Conservation (phyloP, 768 basidiomycete species). For the Paxillus ammoniavirescens region DNA sequence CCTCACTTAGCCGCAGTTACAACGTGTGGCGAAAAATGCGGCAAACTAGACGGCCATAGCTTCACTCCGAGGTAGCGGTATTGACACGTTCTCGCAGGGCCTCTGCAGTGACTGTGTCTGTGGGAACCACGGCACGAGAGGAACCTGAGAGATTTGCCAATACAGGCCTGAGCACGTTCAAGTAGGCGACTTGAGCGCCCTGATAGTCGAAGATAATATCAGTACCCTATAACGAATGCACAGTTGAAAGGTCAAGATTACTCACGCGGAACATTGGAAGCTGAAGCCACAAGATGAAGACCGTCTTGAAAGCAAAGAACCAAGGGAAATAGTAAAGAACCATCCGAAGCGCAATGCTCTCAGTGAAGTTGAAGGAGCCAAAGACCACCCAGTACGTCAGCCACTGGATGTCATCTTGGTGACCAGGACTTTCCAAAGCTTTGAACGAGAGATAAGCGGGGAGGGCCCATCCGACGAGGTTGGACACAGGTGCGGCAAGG, state of each 20-base stretch:
- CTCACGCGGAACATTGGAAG: slow-evolving; percentile 80
- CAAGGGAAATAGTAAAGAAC: slow-evolving; percentile 92
- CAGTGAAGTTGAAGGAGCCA: slow-evolving; percentile 90
- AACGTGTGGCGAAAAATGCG: neutral
- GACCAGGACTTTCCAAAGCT: slow-evolving; percentile 84
- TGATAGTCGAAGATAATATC: slow-evolving; percentile 31
- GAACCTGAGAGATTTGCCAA: slow-evolving; percentile 60
- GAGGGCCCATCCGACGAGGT: slow-evolving; percentile 91
- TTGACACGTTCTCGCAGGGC: slow-evolving; percentile 45
- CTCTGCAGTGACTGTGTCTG: slow-evolving; percentile 52
- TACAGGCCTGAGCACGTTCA: slow-evolving; percentile 74
- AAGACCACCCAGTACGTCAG: slow-evolving; percentile 97
- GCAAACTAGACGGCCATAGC: neutral
- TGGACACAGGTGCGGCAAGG: slow-evolving; percentile 88
- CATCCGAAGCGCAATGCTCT: slow-evolving; percentile 77
- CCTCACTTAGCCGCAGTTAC: neutral
- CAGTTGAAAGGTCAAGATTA: slow-evolving; percentile 15
- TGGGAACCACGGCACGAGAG: slow-evolving; percentile 41
- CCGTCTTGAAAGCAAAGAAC: slow-evolving; percentile 92
- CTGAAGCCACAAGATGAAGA: slow-evolving; percentile 91
- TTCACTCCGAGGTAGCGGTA: slow-evolving; percentile 36
- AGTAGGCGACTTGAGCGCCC: slow-evolving; percentile 87
- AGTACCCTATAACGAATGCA: neutral
- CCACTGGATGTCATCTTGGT: slow-evolving; percentile 91
- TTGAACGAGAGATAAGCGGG: slow-evolving; percentile 95